These are phyloP conservation scores for Erythrophleum fordii DNA, from an alignment of 306 rosid genomes.

Conservation along the genomic window DNA sequence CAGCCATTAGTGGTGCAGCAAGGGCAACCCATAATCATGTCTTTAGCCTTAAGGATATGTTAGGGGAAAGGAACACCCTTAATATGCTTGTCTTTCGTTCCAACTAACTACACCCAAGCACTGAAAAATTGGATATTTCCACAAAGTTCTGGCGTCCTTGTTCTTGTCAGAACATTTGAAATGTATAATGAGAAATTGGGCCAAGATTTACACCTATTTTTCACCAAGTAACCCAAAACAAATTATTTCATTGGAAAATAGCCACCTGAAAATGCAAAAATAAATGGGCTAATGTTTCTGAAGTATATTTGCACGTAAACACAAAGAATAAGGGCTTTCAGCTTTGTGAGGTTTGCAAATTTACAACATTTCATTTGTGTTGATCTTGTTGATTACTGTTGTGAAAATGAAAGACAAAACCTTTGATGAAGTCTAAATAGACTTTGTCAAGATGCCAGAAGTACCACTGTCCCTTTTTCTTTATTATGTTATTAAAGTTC, in stretches of 20 bases:
- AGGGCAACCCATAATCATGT: neutral
- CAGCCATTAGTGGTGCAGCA: neutral
- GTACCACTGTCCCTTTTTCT: neutral
- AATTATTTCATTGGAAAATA: neutral
- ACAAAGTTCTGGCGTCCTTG: neutral
- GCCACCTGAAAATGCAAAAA: neutral
- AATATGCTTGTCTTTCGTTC: neutral
- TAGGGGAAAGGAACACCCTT: neutral
- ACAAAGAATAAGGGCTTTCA: neutral
- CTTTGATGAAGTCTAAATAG: neutral
- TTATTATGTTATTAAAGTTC: neutral
- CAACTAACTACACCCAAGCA: neutral
- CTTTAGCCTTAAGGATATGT: neutral
- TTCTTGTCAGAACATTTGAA: neutral
- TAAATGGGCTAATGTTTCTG: neutral
- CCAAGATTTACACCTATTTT: neutral
- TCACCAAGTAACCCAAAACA: neutral
- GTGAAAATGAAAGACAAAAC: neutral
- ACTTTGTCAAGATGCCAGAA: neutral
- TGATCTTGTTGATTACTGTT: neutral
- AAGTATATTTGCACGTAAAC: neutral
- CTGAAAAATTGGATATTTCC: neutral
- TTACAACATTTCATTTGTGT: neutral
- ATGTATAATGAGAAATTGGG: neutral
- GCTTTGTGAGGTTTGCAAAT: neutral